These are phyloP conservation scores for Ustilago hordei DNA, from an alignment of 1,284 basidiomycete species.

Conservation along the genomic window DNA sequence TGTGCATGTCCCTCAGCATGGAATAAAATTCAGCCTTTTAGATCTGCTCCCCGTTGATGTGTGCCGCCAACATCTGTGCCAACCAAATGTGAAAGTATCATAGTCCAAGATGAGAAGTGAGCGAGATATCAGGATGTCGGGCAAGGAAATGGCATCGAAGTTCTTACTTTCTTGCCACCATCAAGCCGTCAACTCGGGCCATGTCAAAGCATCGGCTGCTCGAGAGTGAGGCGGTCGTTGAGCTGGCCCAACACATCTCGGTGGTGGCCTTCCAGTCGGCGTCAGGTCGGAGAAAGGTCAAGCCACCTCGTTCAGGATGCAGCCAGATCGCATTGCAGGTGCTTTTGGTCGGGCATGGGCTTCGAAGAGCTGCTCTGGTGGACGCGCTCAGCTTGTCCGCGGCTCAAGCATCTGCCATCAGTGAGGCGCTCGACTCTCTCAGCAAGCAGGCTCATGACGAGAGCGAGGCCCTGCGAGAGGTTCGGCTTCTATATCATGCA, in stretches of 20 bases:
- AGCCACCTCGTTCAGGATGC: conserved; percentile 18
- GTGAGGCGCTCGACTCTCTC: background rate
- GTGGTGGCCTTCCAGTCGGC: background rate
- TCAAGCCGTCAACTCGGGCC: background rate
- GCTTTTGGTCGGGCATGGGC: conserved; percentile 15
- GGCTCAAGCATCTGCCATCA: conserved; percentile 20
- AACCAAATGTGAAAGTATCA: background rate
- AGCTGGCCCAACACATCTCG: conserved; percentile 14
- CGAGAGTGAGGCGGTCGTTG: background rate
- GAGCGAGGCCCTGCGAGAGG: background rate
- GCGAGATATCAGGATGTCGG: background rate
- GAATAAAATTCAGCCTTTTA: conserved; percentile 47
- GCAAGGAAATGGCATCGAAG: background rate
- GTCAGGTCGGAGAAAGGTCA: conserved; percentile 4
- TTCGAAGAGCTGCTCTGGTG: conserved; percentile 34
- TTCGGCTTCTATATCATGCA: conserved; percentile 21
- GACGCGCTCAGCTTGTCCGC: conserved; percentile 19
- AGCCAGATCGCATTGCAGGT: conserved; percentile 27
- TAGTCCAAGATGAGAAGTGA: background rate
- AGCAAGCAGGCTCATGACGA: background rate
- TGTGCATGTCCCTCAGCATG: conserved; percentile 28
- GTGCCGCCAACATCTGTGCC: background rate
- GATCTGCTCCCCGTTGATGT: conserved; percentile 23
- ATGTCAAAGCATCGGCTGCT: conserved; percentile 1
- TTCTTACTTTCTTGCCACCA: background rate